These are phyloP conservation scores for Xylariaceae sp. DNA, from an alignment of 2,329 filamentous ascomycete genomes.

Conservation along the genomic window DNA sequence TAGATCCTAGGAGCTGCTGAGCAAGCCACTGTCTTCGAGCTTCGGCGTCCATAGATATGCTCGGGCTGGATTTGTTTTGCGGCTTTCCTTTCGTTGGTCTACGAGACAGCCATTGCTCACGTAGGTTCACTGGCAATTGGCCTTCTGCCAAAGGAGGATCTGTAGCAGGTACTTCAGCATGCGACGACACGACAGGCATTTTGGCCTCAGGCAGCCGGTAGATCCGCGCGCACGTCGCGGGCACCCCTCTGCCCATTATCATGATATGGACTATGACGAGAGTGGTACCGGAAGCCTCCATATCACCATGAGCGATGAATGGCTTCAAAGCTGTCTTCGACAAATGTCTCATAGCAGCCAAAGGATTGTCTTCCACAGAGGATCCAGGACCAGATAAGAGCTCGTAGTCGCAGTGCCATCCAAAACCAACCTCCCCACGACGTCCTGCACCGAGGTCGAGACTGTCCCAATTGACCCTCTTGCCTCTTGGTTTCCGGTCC, in stretches of 20 bases:
- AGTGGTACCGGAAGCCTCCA: slow-evolving; percentile 30
- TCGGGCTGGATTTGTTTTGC: slow-evolving; percentile 25
- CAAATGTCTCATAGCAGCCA: slow-evolving; percentile 33
- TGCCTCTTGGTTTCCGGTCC: slow-evolving; percentile 76
- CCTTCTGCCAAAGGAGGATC: slow-evolving; percentile 26
- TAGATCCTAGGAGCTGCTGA: background rate
- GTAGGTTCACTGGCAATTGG: slow-evolving; percentile 45
- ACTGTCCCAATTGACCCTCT: slow-evolving; percentile 69
- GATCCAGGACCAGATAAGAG: slow-evolving; percentile 46
- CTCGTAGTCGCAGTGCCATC: slow-evolving; percentile 83
- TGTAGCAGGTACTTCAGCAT: slow-evolving; percentile 44
- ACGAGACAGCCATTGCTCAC: slow-evolving; percentile 67
- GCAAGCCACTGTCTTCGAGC: slow-evolving; percentile 8
- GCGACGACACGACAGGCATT: slow-evolving; percentile 10
- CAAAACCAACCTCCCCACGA: slow-evolving; percentile 78
- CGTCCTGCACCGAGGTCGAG: slow-evolving; percentile 68
- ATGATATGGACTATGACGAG: slow-evolving; percentile 62
- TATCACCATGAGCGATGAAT: slow-evolving; percentile 23
- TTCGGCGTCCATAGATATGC: slow-evolving; percentile 29
- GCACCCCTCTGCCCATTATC: slow-evolving; percentile 66
- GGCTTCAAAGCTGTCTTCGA: slow-evolving; percentile 30
- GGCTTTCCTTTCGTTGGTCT: slow-evolving; percentile 12
- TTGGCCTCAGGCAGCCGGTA: slow-evolving; percentile 67
- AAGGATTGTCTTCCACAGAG: slow-evolving; percentile 10
- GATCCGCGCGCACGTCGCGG: slow-evolving; percentile 69